These are phyloP conservation scores for Aspergillus oerlinghausenensis DNA, from an alignment of 2,329 filamentous ascomycete genomes.

Conservation along the genomic window DNA sequence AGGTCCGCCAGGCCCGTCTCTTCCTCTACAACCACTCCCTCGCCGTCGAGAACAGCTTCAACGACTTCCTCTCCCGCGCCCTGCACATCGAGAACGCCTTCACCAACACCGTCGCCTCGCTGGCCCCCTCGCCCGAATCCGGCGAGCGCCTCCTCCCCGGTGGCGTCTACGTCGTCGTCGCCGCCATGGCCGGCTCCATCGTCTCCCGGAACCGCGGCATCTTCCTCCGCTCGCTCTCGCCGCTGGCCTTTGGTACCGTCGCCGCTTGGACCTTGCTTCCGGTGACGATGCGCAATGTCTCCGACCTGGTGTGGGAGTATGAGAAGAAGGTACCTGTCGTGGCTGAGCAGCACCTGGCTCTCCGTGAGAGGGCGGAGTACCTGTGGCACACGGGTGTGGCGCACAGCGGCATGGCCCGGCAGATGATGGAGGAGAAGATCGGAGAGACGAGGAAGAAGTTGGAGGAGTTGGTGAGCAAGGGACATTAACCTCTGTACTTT, in stretches of 20 bases:
- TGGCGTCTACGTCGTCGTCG: constrained; percentile 84
- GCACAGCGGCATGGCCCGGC: constrained; percentile 65
- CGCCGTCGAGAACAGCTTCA: constrained; percentile 74
- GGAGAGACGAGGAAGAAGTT: constrained; percentile 68
- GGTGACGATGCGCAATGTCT: constrained; percentile 83
- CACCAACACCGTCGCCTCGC: constrained; percentile 79
- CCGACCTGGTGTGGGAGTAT: constrained; percentile 82
- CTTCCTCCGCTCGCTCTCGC: constrained; percentile 70
- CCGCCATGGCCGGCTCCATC: constrained; percentile 92
- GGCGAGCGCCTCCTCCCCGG: constrained; percentile 89
- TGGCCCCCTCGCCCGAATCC: constrained; percentile 79
- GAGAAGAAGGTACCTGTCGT: constrained; percentile 83
- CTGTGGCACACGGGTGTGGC: constrained; percentile 69
- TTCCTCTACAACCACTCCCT: constrained; percentile 73
- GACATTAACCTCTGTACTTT: constrained; percentile 54
- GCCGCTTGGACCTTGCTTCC: constrained; percentile 83
- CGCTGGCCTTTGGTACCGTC: constrained; percentile 72
- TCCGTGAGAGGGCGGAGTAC: constrained; percentile 64
- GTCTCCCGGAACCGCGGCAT: constrained; percentile 83
- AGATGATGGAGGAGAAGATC: constrained; percentile 77
- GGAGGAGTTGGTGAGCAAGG: constrained; percentile 89
- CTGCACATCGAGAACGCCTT: constrained; percentile 85
- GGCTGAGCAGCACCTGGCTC: constrained; percentile 71
- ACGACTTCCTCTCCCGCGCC: constrained; percentile 72
- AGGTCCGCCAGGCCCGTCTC: constrained; percentile 76